Evolutionary conservation across 1,139 yeast genomes (phyloP).

Genomic region (Hyphopichia wangnamkhiaoensis): DNA sequence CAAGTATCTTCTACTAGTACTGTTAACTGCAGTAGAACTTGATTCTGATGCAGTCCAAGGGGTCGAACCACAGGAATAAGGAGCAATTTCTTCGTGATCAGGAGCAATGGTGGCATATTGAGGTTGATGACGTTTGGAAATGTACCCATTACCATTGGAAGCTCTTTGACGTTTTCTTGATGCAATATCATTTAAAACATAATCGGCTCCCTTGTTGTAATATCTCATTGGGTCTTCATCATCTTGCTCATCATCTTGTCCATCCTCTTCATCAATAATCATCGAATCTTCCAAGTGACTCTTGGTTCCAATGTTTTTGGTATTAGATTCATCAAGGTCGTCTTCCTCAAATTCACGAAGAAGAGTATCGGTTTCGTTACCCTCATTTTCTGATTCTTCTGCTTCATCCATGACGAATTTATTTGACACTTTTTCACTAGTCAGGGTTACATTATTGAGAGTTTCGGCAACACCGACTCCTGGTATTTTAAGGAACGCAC

Average conservation of each 20-base stretch:
- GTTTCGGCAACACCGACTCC: conserved; percentile 4
- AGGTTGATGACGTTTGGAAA: not conserved
- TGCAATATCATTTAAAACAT: conserved; percentile 16
- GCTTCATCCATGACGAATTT: conserved; percentile 23
- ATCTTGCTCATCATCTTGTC: conserved; percentile 26
- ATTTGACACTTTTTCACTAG: not conserved
- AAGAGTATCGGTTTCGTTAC: conserved; percentile 24
- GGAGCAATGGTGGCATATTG: conserved; percentile 1
- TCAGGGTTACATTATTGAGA: not conserved
- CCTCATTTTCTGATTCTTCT: conserved; percentile 24
- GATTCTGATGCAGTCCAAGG: conserved; percentile 69
- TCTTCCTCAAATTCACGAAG: conserved; percentile 18
- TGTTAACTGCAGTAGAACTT: conserved; percentile 11
- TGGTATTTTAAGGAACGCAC: conserved; percentile 38
- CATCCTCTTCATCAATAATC: conserved; percentile 42
- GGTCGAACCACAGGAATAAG: conserved; percentile 80
- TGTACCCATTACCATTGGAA: conserved; percentile 17
- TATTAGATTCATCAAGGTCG: conserved; percentile 14
- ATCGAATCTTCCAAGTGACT: conserved; percentile 32
- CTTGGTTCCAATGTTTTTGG: conserved; percentile 13
- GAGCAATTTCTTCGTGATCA: conserved; percentile 15
- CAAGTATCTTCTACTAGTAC: conserved; percentile 62
- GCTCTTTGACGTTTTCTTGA: conserved; percentile 27
- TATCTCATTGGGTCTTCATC: conserved; percentile 14
- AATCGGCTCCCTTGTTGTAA: conserved; percentile 18